Evolutionary conservation across 2,329 filamentous ascomycete species (phyloP), one percentile per base, ranked within the genome.

Genomic region (Xylariaceae sp.): DNA sequence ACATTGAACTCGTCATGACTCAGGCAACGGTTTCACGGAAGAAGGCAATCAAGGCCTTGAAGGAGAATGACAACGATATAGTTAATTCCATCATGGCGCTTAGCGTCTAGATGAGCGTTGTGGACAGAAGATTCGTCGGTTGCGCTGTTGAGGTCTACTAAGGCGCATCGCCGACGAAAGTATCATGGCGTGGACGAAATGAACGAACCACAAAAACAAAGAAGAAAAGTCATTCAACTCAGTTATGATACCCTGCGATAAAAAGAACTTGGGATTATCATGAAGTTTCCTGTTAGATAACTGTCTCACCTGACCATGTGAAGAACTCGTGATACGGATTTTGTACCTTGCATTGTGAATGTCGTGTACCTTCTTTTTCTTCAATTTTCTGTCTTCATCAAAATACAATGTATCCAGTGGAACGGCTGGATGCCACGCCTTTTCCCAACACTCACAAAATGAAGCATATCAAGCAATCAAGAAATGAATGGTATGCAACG

Each of bases 21-120:
- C 92, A 99, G 78, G 94, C 94, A 68, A 94, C 81, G 70, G 95
- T 99, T 68, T 96, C 90, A 67, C 85, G 94, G 75, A 96, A 95
- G 80, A 97, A 97, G 85, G 94, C 94, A 59, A 85, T 99, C 80
- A 99, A 97, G 80, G 94, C 95, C 54, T 83, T 99, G 72, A 91
- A 91, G 81, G 94, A 97, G 81, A 99, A 99, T 73, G 92, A 97
- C 79, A 96, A 97, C 71, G 94, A 99, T 73, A 99, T 99, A 79
- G 94, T 99, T 81, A 99, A 99, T 83, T 96, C 94, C 68, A 99
- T 99, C 80, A 99, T 99, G 94, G 91, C 92, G 66, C 79, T 99
- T 74, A 91, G 88, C 80, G 86, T 90, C 81, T 91, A 79, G 72
- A 45, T 19, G 43, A 19, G 19, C 19, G 44, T 53, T 27, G 31